Base-by-base conservation (phyloP, 768 basidiomycete genomes). In the Pisolithus sp. region DNA sequence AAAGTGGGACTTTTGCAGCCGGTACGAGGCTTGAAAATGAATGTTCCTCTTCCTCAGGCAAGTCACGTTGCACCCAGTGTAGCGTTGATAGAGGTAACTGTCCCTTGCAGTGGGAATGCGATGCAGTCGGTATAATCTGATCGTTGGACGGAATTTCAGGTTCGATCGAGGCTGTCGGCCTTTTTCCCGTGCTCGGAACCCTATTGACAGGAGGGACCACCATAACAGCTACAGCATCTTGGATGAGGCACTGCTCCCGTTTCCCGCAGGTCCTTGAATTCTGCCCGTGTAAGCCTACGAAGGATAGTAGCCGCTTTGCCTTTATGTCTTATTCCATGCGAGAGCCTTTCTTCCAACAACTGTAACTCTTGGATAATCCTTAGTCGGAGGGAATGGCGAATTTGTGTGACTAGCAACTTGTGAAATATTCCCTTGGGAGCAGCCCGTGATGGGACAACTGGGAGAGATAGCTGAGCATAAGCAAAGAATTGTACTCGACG, bases 351-450 rank as follows among this genome's bases (percentile, higher is more conserved):
- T 1, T 68, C 71, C 39, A 91, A 65, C 5, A 89, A 64, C 37
- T 83, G 75, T 6, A 92, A 67, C 59, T 92, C 90, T 63, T 91
- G 88, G 2, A 92, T 69, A 12, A 89, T 76, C 17, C 89, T 81
- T 13, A 86, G 65, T 42, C 88, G 86, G 9, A 92, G 71, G 21
- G 83, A 72, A 59, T 89, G 83, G 2, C 71, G 71, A 34, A 88
- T 75, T 41, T 90, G 83, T 23, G 75, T 69, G 8, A 68, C 63
- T 17, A 87, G 66, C 31, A 75, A 68, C 13, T 76, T 63, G 53
- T 77, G 76, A 3, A 76, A 49, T 1, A 55, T 24, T 9, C 72
- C 28, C 24, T 70, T 66, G 37, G 59, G 58, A 1, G 67, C 57
- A 15, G 69, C 31, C 36, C 69, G 67, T 2, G 59, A 62, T 54